Evolutionary conservation across 116 monocot genomes (phyloP).

Genomic region (Posidonia oceanica): DNA sequence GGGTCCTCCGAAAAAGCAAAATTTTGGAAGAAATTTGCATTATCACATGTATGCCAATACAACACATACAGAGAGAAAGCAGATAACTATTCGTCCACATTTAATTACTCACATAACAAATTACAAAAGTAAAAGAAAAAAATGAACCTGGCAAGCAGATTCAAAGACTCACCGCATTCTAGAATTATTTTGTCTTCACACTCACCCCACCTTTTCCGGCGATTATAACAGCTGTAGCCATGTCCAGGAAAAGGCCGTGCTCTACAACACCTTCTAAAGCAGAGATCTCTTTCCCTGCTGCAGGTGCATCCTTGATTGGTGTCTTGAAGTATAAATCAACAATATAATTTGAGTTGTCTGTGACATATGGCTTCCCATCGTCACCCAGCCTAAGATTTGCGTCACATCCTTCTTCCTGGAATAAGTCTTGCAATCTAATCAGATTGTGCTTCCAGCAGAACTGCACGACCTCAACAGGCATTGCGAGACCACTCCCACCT

Average conservation of each 20-base stretch:
- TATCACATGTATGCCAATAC: neutral
- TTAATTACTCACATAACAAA: neutral
- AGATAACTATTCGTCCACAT: neutral
- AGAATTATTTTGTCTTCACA: slow-evolving; percentile 57
- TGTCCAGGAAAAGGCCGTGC: slow-evolving; percentile 84
- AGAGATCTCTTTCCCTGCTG: slow-evolving; percentile 77
- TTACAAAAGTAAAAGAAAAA: neutral
- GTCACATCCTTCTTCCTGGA: slow-evolving; percentile 74
- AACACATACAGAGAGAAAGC: neutral
- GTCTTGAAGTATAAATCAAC: slow-evolving; percentile 86
- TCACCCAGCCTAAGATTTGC: slow-evolving; percentile 75
- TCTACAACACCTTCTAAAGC: slow-evolving; percentile 84
- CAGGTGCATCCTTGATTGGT: slow-evolving; percentile 65
- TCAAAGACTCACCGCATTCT: neutral
- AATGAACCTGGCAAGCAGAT: too few relatives aligned
- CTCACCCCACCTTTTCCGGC: slow-evolving; percentile 74
- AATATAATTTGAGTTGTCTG: slow-evolving; percentile 91
- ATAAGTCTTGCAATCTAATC: slow-evolving; percentile 70
- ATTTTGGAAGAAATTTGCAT: too few relatives aligned
- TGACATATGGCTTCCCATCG: slow-evolving; percentile 74
- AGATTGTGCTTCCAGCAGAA: slow-evolving; percentile 95
- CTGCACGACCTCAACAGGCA: slow-evolving; percentile 97
- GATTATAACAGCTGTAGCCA: slow-evolving; percentile 86
- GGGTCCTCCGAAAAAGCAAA: too few relatives aligned
- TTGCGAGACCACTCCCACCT: slow-evolving; percentile 87